phyloP scores from a whole-genome alignment of 805 yeast genomes.

The Saturnispora besseyi region DNA sequence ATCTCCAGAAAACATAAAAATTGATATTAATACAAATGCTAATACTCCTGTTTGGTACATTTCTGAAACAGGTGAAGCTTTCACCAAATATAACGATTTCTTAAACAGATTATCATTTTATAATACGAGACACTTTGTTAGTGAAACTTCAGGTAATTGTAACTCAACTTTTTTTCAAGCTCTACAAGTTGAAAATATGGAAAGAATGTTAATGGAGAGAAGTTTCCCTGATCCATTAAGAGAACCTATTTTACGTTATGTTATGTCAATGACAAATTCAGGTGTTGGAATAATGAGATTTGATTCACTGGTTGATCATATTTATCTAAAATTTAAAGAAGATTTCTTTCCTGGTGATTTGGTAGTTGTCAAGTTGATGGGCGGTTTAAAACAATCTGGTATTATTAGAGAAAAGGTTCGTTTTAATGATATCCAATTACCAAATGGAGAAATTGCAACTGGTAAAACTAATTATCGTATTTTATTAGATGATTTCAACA shows the following conservation, averaged over 20 bases:
- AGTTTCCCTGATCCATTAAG: constrained; percentile 86
- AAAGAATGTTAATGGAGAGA: constrained; percentile 57
- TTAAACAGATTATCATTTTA: constrained; percentile 65
- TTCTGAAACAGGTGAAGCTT: constrained; percentile 86
- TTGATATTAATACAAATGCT: constrained; percentile 40
- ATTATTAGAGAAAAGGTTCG: constrained; percentile 79
- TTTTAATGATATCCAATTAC: constrained; percentile 43
- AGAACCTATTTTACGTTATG: constrained; percentile 80
- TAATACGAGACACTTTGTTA: constrained; percentile 70
- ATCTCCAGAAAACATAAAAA: constrained; percentile 33
- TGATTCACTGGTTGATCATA: constrained; percentile 81
- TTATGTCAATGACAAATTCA: constrained; percentile 74
- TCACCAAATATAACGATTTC: constrained; percentile 65
- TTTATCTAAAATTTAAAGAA: constrained; percentile 63
- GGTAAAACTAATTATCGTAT: constrained; percentile 66
- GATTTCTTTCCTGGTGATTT: constrained; percentile 91
- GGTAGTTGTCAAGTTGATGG: constrained; percentile 48
- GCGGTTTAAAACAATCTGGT: constrained; percentile 40
- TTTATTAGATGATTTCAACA: constrained; percentile 31
- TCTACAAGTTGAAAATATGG: constrained; percentile 58
- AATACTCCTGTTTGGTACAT: constrained; percentile 70
- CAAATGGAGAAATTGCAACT: constrained; percentile 27
- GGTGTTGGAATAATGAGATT: constrained; percentile 35
- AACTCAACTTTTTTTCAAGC: constrained; percentile 90
- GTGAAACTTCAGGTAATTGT: constrained; percentile 93